These are phyloP conservation scores for Talaromyces atroroseus DNA, from an alignment of 2,329 filamentous ascomycete genomes.

Conservation along the genomic window DNA sequence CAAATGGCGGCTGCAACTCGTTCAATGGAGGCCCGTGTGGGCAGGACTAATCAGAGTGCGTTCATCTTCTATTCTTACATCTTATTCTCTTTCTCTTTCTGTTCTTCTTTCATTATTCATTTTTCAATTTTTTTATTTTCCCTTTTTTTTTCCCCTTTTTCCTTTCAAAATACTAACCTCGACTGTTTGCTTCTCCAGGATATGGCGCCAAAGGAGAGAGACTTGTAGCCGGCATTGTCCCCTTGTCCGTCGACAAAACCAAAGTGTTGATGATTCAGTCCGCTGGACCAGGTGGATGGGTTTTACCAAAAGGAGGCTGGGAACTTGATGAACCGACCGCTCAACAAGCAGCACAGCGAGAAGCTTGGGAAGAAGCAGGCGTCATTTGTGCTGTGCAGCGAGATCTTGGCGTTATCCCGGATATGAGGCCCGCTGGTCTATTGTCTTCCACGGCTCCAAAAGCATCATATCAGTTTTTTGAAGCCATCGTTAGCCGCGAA, in stretches of 20 bases:
- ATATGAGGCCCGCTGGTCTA: conserved; percentile 60
- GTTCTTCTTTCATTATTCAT: too few relatives aligned
- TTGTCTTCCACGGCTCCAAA: conserved; percentile 62
- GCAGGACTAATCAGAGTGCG: conserved; percentile 47
- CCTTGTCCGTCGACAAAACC: conserved; percentile 76
- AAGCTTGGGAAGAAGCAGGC: conserved; percentile 97
- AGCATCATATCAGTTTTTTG: conserved; percentile 55
- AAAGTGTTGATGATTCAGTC: conserved; percentile 93
- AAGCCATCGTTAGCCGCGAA: conserved; percentile 81
- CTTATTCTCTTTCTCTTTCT: too few relatives aligned
- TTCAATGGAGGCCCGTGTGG: conserved; percentile 44
- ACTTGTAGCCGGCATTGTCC: conserved; percentile 89
- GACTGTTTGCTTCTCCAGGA: conserved; percentile 57
- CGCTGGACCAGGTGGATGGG: conserved; percentile 85
- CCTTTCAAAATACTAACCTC: too few relatives aligned
- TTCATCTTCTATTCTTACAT: conserved; percentile 13
- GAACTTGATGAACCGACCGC: conserved; percentile 87
- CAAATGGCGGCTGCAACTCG: conserved; percentile 21
- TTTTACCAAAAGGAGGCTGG: conserved; percentile 96
- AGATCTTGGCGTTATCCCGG: conserved; percentile 79
- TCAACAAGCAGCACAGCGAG: conserved; percentile 75
- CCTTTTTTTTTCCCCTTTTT: too few relatives aligned
- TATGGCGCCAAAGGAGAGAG: conserved; percentile 90
- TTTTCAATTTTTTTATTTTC: too few relatives aligned
- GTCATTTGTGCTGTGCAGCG: conserved; percentile 78